Evolutionary conservation across 306 rosid genomes (phyloP).

Genomic region (Glycine latifolia): DNA sequence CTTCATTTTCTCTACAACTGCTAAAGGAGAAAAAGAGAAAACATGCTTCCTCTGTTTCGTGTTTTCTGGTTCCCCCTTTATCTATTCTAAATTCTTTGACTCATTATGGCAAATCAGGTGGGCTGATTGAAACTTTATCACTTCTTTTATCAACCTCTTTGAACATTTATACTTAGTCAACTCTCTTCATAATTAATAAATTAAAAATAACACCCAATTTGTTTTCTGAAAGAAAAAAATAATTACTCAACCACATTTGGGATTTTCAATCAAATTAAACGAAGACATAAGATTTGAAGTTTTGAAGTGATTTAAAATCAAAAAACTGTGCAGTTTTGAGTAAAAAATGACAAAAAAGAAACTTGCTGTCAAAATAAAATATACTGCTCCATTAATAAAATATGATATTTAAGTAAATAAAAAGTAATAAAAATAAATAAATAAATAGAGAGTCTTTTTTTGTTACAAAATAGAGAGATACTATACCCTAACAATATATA

Average conservation of each 20-base stretch:
- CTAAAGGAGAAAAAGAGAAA: constrained; percentile 11
- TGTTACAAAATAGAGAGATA: too few relatives aligned
- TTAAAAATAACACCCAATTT: background rate
- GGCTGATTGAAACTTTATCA: constrained; percentile 37
- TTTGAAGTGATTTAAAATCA: background rate
- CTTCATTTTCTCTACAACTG: constrained; percentile 2
- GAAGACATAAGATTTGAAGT: background rate
- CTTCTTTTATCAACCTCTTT: constrained; percentile 23
- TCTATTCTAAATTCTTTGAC: constrained; percentile 33
- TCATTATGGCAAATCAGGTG: constrained; percentile 43
- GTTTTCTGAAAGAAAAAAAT: background rate
- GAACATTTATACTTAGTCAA: constrained; percentile 24
- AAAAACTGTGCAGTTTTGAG: background rate
- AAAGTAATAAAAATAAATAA: too few relatives aligned
- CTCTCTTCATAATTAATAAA: constrained; percentile 20
- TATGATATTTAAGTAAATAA: too few relatives aligned
- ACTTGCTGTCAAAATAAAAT: too few relatives aligned
- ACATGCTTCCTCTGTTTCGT: constrained; percentile 29
- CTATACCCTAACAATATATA: too few relatives aligned
- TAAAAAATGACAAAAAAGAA: background rate
- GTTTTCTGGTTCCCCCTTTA: constrained; percentile 43
- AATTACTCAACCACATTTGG: background rate
- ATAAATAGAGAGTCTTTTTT: too few relatives aligned
- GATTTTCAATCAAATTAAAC: background rate
- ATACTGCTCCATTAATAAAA: too few relatives aligned